Base-by-base conservation (phyloP, 208 protist genomes). In the Acanthamoeba rhysodes region DNA sequence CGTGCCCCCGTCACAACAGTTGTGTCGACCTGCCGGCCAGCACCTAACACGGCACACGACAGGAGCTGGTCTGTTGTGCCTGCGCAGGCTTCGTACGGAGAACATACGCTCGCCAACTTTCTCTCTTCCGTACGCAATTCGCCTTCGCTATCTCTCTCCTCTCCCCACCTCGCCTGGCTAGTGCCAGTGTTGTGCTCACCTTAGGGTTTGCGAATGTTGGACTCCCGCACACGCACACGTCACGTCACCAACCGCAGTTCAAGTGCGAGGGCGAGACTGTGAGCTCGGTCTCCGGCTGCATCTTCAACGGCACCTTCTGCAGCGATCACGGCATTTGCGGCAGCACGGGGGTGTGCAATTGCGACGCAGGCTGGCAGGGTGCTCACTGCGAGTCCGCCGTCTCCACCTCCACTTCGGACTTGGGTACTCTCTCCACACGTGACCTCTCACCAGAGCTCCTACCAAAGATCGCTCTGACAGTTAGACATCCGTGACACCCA, bases 271-370 rank as follows among this genome's bases (percentile, higher is more conserved):
- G 34, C 20, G 34, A 55, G 32, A 9, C 22, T 27, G 74, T 53
- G 45, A 82, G 74, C 74, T 82, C 74, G 45, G 74, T 82, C 45
- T 55, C 16, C 37, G 37, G 18, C 3, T 82, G 74, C 74, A 82
- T 82, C 74, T 55, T 32, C 74, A 82, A 82, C 24, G 74, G 74
- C 74, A 82, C 74, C 74, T 82, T 82, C 74, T 82, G 74, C 74
- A 82, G 74, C 74, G 53, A 53, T 24, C 74, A 82, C 74, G 74
- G 74, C 45, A 82, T 37, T 20, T 82, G 74, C 24, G 18, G 0
- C 22, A 18, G 2, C 74, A 32, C 74, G 18, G 74, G 74, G 2
- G 37, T 2, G 6, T 82, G 74, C 37, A 1, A 24, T 1, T 82
- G 74, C 18, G 14, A 48, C 6, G 55, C 9, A 37, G 74, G 74